A percentile compares a stretch with the other conserved stretches of the same genome.
Evolutionary conservation across 495 filamentous ascomycete species (phyloP).

Genomic region (Penicillium daleae): DNA sequence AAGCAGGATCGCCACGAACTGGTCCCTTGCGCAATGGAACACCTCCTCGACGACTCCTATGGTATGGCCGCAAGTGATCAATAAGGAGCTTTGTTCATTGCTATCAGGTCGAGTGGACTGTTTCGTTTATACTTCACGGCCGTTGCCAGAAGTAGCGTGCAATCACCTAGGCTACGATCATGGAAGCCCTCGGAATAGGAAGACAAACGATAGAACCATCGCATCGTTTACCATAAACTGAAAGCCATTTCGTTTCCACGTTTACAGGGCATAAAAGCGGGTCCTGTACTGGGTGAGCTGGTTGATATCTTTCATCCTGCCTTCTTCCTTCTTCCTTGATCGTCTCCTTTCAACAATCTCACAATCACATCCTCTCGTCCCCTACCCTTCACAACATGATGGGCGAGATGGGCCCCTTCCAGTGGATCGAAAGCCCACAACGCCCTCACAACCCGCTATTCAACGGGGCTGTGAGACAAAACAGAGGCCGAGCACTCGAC

Average conservation of each 20-base stretch:
- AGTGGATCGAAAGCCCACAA: no score
- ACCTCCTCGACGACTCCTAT: slow-evolving; percentile 17
- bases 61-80: background rate
- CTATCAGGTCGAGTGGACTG: background rate
- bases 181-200: background rate
- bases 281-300: slow-evolving; percentile 13
- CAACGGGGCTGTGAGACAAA: no score
- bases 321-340: slow-evolving; percentile 29
- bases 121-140: background rate
- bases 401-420: no score
- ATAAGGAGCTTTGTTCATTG: background rate
- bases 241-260: background rate
- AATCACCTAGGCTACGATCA: background rate
- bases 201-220: background rate
- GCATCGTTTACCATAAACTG: background rate
- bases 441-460: no score
- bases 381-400: no score
- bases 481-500: no score
- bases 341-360: no score
- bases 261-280: slow-evolving; percentile 28
- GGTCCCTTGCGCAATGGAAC: slow-evolving; percentile 16
- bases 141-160: background rate
- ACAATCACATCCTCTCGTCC: no score
- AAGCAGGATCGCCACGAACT: background rate
- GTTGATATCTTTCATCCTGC: slow-evolving; percentile 37